These are phyloP conservation scores for Geopyxis carbonaria DNA, from an alignment of 495 filamentous ascomycete species.

Conservation along the genomic window DNA sequence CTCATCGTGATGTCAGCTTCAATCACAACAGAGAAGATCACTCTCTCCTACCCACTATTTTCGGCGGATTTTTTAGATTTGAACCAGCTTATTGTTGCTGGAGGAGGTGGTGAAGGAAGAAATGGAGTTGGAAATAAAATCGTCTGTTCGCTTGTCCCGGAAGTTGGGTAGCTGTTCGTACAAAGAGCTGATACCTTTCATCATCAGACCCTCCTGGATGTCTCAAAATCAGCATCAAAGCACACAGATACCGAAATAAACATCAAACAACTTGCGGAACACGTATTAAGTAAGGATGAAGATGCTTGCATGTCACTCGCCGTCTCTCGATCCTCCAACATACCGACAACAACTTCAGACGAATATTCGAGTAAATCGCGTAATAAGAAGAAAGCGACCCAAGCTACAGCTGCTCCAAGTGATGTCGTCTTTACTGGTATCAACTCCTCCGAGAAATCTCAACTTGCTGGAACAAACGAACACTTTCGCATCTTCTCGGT, in stretches of 20 bases:
- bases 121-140: conserved; percentile 87
- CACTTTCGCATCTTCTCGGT: conserved; percentile 63
- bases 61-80: conserved; percentile 70
- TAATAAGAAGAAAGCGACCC: too few species aligned
- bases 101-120: conserved; percentile 71
- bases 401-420: too few species aligned
- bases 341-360: neutral
- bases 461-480: conserved; percentile 62
- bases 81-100: conserved; percentile 62
- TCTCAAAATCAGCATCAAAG: conserved; percentile 10
- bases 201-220: conserved; percentile 20
- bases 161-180: too few species aligned
- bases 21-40: conserved; percentile 46
- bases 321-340: conserved; percentile 28
- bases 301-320: conserved; percentile 80
- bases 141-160: conserved; percentile 31
- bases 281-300: conserved; percentile 71
- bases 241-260: conserved; percentile 1
- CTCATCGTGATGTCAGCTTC: conserved; percentile 33
- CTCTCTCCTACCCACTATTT: conserved; percentile 74
- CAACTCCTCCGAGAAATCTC: conserved; percentile 58
- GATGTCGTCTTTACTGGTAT: conserved; percentile 47
- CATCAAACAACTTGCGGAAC: conserved; percentile 26
- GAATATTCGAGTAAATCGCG: too few species aligned
- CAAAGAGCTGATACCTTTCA: too few species aligned